These are phyloP conservation scores for Coprinopsis marcescibilis DNA, from an alignment of 768 basidiomycete species.

Conservation along the genomic window DNA sequence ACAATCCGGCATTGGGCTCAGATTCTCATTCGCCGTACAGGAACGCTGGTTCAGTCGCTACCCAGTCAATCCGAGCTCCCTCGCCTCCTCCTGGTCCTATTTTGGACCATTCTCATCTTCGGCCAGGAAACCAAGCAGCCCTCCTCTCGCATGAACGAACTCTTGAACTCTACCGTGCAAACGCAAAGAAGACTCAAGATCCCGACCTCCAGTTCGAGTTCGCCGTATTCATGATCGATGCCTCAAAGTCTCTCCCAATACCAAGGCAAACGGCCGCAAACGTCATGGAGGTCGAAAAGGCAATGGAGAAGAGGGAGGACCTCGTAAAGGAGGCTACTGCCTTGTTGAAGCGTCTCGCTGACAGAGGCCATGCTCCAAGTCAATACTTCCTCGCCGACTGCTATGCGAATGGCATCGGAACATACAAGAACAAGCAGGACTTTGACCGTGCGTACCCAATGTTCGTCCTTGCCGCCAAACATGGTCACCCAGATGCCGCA, in stretches of 20 bases:
- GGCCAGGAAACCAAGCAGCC: conserved; percentile 88
- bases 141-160: conserved; percentile 94
- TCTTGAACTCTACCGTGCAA: conserved; percentile 92
- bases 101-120: conserved; percentile 88
- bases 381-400: conserved; percentile 99
- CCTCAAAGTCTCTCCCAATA: conserved; percentile 83
- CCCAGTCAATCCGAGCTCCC: conserved; percentile 58
- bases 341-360: conserved; percentile 86
- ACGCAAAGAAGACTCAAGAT: conserved; percentile 98
- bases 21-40: conserved; percentile 22
- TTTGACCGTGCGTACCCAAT: conserved; percentile 96
- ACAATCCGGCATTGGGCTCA: conserved; percentile 24
- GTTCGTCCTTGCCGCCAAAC: conserved; percentile 94
- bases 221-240: conserved; percentile 98
- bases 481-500: conserved; percentile 91
- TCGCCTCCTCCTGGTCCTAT: conserved; percentile 65
- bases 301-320: conserved; percentile 78
- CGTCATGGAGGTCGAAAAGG: conserved; percentile 75
- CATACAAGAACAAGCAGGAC: conserved; percentile 84
- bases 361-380: conserved; percentile 88
- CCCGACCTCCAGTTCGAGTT: conserved; percentile 98
- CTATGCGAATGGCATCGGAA: conserved; percentile 97
- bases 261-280: conserved; percentile 66
- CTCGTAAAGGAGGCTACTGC: conserved; percentile 83
- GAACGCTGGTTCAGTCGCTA: conserved; percentile 35